Evolutionary conservation across 2,329 filamentous ascomycete genomes (phyloP), one percentile per base, ranked within the genome.

Genomic region (Pseudocercospora vitis): DNA sequence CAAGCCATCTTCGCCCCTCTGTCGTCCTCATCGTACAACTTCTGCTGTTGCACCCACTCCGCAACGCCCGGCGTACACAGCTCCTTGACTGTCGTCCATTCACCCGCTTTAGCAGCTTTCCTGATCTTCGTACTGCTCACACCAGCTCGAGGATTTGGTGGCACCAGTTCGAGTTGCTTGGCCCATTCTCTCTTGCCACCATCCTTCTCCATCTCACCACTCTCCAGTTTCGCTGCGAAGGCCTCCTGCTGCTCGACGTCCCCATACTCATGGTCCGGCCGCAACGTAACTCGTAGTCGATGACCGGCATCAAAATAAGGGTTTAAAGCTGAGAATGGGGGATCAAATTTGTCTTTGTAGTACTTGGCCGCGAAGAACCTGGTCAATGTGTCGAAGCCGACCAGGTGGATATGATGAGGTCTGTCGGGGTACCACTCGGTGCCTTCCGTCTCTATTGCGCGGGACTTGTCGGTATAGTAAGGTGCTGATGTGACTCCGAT

Each of bases 311-410:
- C 71, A 58, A 91, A 85, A 65, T 90, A 88, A 0, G 83, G 82
- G 1, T 74, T 73, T 2, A 92, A 74, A 0, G 81, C 80, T 0
- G 69, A 70, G 9, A 81, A 75, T 57, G 86, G 63, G 66, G 74
- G 66, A 51, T 69, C 29, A 65, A 74, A 58, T 50, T 68, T 61
- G 4, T 70, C 67, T 65, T 90, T 89, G 71, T 92, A 92, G 67
- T 87, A 88, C 0, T 86, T 80, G 45, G 88, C 76, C 50, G 88
- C 81, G 48, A 92, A 82, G 48, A 92, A 82, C 16, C 88, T 81
- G 12, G 87, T 82, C 5, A 91, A 72, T 0, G 88, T 92, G 64
- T 92, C 88, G 67, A 84, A 92, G 23, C 89, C 89, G 1, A 83
- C 81, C 2, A 91, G 79, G 64, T 88, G 88, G 3, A 88, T 73